These are phyloP conservation scores for Rhynchospora breviuscula DNA, from an alignment of 176 grass and related monocot species.

Conservation along the genomic window DNA sequence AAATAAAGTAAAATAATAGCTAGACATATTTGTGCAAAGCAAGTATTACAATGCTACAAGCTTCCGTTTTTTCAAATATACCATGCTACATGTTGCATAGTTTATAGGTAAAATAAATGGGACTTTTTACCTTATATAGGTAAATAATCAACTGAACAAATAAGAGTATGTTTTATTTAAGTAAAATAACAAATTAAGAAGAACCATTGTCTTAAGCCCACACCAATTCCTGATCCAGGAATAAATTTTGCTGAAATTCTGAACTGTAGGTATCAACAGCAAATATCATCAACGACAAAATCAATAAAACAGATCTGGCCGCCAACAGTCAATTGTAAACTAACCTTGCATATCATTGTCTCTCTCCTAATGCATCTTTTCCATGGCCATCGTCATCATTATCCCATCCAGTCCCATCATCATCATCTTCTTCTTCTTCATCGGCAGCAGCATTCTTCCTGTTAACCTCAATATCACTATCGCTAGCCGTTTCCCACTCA, in stretches of 20 bases:
- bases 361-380: slow-evolving; percentile 49
- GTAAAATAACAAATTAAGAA: no score
- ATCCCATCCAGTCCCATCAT: slow-evolving; percentile 65
- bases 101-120: no score
- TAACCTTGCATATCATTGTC: slow-evolving; percentile 34
- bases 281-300: neutral
- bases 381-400: slow-evolving; percentile 35
- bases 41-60: neutral
- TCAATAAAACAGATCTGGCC: neutral
- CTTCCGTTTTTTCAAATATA: neutral
- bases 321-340: neutral
- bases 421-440: slow-evolving; percentile 34
- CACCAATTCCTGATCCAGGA: no score
- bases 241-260: neutral
- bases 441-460: slow-evolving; percentile 40
- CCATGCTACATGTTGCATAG: neutral
- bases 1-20: neutral
- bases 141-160: no score
- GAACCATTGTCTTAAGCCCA: no score
- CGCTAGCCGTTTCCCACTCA: slow-evolving; percentile 87
- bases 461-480: slow-evolving; percentile 62
- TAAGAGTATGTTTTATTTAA: no score
- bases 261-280: neutral
- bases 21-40: neutral
- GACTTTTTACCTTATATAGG: no score